A percentile compares a stretch with the other conserved stretches of the same genome.
Evolutionary conservation across 306 rosid species (phyloP).

Genomic region (Fagus crenata): DNA sequence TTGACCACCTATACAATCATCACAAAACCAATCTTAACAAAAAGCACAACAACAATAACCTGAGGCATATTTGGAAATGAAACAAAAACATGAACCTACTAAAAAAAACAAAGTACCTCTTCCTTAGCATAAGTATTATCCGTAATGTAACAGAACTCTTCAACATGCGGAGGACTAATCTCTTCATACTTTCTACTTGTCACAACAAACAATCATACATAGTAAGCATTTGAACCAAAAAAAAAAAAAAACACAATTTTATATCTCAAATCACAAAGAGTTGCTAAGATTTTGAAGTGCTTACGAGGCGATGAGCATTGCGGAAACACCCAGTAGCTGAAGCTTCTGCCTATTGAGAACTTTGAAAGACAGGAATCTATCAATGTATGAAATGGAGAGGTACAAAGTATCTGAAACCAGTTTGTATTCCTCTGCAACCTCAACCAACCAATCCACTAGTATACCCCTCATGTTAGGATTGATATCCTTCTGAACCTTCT

Average conservation of each 20-base stretch:
- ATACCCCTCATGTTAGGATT: conserved; percentile 74
- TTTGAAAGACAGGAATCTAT: conserved; percentile 61
- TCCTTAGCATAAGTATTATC: conserved; percentile 73
- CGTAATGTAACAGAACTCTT: conserved; percentile 74
- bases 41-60: conserved; percentile 4
- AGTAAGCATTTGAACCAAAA: neutral
- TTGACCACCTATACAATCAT: conserved; percentile 51
- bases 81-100: neutral
- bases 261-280: no score
- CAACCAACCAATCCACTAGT: conserved; percentile 89
- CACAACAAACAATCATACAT: neutral
- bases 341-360: conserved; percentile 48
- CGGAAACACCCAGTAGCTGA: conserved; percentile 74
- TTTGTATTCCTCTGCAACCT: conserved; percentile 84
- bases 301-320: conserved; percentile 88
- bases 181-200: conserved; percentile 77
- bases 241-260: neutral
- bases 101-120: conserved; percentile 43
- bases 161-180: conserved; percentile 77
- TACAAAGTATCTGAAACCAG: conserved; percentile 73
- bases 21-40: neutral
- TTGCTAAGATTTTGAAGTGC: conserved; percentile 16
- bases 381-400: conserved; percentile 60
- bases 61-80: neutral
- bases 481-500: conserved; percentile 66